Base-by-base conservation (phyloP, 2,329 filamentous ascomycete genomes). In the Elsinoe fawcettii region DNA sequence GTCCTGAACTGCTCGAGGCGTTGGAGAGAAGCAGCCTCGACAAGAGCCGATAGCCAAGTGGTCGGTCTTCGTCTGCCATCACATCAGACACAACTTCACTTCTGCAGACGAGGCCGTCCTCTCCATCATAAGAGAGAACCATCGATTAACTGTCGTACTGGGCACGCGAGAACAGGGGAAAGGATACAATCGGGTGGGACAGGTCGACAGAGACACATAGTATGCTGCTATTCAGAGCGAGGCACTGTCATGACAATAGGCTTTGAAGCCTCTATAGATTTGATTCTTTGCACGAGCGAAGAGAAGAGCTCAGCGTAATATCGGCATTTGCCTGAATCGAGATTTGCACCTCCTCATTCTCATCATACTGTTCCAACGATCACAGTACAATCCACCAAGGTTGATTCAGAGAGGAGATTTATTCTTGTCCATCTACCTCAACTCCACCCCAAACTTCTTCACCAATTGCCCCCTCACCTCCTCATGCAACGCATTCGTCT, bases 1-100 rank as follows among this genome's bases (percentile, higher is more conserved):
- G 93, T 58, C 92, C 92, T 1, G 93, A 97, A 77, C 78, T 99
- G 59, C 77, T 92, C 62, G 88, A 95, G 70, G 93, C 93, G 27
- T 77, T 99, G 61, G 86, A 88, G 67, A 81, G 87, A 66, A 95
- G 89, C 60, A 65, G 64, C 47, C 65, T 71, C 51, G 67, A 65
- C 60, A 62, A 60, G 53, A 51, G 34, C 41, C 57, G 58, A 9
- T 61, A 56, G 58, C 27, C 39, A 37, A 3, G 41, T 41, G 23
- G 54, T 27, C 32, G 54, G 41, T 37, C 30, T 36, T 7, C 32
- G 49, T 53, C 49, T 53, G 49, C 32, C 2, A 49, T n/a, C 16
- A 22, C 49, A 25, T 30, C 9, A 22, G 5, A 53, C 32, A 39
- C 32, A 25, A 23, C 5, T 25, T 53, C 16, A 11, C 32, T 53